A percentile compares a stretch with the other conserved stretches of the same genome.
Evolutionary conservation across 2,329 filamentous ascomycete genomes (phyloP).

Genomic region (Madurella fahalii): DNA sequence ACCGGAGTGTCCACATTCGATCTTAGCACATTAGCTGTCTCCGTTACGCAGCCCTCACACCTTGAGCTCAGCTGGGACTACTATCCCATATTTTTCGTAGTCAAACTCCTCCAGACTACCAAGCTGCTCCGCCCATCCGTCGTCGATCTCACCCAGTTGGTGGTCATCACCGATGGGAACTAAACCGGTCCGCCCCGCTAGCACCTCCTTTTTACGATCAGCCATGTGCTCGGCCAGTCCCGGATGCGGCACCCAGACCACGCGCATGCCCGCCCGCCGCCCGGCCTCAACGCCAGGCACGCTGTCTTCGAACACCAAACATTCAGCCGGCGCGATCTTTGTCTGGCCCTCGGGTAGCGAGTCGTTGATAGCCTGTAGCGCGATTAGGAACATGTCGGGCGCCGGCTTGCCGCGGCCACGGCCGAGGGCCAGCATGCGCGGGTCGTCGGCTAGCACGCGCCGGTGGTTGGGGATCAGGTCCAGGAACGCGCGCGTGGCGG

Average conservation of each 20-base stretch:
- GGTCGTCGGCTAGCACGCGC: conserved; percentile 78
- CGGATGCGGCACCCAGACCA: conserved; percentile 84
- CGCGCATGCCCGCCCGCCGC: conserved; percentile 86
- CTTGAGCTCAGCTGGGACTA: no score
- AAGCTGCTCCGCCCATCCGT: conserved; percentile 57
- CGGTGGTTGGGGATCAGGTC: conserved; percentile 61
- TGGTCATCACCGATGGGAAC: conserved; percentile 43
- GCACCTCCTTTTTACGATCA: conserved; percentile 71
- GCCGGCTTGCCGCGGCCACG: conserved; percentile 80
- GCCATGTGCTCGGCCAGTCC: conserved; percentile 69
- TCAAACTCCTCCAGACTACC: conserved; percentile 49
- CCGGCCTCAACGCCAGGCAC: conserved; percentile 90
- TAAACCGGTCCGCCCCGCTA: conserved; percentile 75
- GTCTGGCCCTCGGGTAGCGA: conserved; percentile 52
- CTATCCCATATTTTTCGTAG: conserved; percentile 54
- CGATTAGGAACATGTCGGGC: conserved; percentile 88
- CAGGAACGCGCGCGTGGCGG: conserved; percentile 51
- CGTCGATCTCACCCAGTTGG: conserved; percentile 51
- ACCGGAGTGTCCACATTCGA: no score
- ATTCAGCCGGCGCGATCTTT: conserved; percentile 73
- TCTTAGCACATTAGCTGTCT: no score
- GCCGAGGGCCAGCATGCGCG: conserved; percentile 52
- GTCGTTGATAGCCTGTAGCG: conserved; percentile 76
- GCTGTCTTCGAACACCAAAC: conserved; percentile 91
- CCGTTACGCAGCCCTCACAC: no score